phyloP scores from a whole-genome alignment of 495 filamentous ascomycete genomes.

The Aspergillus sclerotioniger region DNA sequence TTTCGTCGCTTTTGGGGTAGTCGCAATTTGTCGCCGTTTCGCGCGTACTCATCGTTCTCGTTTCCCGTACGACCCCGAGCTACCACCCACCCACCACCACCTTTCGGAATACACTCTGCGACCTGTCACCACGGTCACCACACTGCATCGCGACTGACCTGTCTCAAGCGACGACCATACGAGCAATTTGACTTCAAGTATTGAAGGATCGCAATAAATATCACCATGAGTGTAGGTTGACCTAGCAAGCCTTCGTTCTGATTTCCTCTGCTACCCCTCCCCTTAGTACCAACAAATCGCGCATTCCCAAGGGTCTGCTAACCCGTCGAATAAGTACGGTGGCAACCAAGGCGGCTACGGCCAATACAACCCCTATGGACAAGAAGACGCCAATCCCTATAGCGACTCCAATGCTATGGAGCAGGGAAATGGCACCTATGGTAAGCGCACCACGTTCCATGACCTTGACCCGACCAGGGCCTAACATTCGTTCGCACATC shows the following conservation, averaged over 20 bases:
- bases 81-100: constrained; percentile 6
- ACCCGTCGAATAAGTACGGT: constrained; percentile 35
- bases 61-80: constrained; percentile 17
- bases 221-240: constrained; percentile 38
- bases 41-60: not conserved
- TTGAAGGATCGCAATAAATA: not conserved
- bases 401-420: constrained; percentile 42
- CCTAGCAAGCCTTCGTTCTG: constrained; percentile 1
- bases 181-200: no score
- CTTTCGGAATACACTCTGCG: constrained; percentile 2
- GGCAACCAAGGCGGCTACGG: constrained; percentile 52
- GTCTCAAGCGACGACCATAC: not conserved
- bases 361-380: constrained; percentile 60
- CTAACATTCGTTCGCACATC: not conserved
- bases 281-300: not conserved
- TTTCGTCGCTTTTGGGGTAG: not conserved
- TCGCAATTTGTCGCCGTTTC: not conserved
- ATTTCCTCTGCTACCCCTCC: constrained; percentile 6
- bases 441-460: constrained; percentile 27
- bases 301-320: not conserved
- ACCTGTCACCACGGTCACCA: not conserved
- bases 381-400: constrained; percentile 40
- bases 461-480: not conserved
- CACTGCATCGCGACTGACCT: not conserved
- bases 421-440: constrained; percentile 41